phyloP scores from a whole-genome alignment of 139 green algal genomes.

The Tetraselmis striata region DNA sequence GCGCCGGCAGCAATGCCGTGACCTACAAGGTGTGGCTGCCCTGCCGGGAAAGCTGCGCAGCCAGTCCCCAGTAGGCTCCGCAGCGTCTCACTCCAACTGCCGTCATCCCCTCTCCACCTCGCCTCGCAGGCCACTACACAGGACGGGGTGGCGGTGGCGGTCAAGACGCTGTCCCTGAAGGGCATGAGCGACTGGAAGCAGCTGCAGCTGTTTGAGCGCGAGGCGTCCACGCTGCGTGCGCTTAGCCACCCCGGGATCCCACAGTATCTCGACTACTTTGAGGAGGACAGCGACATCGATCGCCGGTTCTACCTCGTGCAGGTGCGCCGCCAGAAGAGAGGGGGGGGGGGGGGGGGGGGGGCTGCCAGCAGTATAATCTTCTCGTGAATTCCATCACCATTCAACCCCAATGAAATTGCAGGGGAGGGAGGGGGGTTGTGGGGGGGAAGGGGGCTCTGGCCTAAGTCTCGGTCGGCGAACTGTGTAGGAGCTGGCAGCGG shows the following conservation, averaged over 20 bases:
- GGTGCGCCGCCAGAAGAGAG: slow-evolving; percentile 16
- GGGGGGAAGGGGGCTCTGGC: background rate
- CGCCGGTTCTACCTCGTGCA: slow-evolving; percentile 81
- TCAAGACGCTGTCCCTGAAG: slow-evolving; percentile 69
- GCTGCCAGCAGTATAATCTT: background rate
- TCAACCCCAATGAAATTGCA: background rate
- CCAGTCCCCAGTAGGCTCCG: background rate
- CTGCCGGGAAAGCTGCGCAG: background rate
- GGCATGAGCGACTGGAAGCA: slow-evolving; percentile 78
- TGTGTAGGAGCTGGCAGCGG: slow-evolving; percentile 65
- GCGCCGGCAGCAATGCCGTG: slow-evolving; percentile 55
- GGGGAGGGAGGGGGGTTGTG: background rate
- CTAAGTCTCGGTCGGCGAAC: background rate
- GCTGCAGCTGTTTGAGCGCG: slow-evolving; percentile 88
- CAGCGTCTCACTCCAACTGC: background rate
- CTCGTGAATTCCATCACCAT: background rate
- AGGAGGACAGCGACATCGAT: slow-evolving; percentile 70
- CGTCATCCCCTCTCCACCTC: background rate
- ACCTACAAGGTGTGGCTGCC: slow-evolving; percentile 46
- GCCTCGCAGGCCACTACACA: slow-evolving; percentile 1
- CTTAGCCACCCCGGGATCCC: slow-evolving; percentile 61
- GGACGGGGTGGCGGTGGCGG: slow-evolving; percentile 45
- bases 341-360: background rate
- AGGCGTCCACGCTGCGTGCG: slow-evolving; percentile 51
- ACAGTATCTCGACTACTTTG: slow-evolving; percentile 84